These are phyloP conservation scores for Mytilinidion resinicola DNA, from an alignment of 495 filamentous ascomycete species.

Conservation along the genomic window DNA sequence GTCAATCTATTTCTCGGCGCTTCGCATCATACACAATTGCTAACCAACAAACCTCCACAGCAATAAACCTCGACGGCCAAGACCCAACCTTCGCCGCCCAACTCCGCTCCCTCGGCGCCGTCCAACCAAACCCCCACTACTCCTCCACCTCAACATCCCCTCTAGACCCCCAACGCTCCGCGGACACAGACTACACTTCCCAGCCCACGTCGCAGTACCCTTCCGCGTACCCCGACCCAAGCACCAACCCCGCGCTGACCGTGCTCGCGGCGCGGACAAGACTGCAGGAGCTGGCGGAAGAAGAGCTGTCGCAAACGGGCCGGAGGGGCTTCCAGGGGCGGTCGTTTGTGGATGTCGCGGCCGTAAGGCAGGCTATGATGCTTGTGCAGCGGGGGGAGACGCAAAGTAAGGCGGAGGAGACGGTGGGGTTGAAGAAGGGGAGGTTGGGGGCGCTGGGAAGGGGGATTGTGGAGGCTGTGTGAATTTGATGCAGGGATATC, in stretches of 20 bases:
- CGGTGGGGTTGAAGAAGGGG: slow-evolving; percentile 52
- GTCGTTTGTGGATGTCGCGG: slow-evolving; percentile 55
- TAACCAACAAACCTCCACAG: slow-evolving; percentile 31
- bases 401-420: slow-evolving; percentile 52
- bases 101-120: slow-evolving; percentile 58
- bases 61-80: slow-evolving; percentile 60
- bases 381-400: slow-evolving; percentile 50
- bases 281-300: slow-evolving; percentile 53
- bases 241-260: slow-evolving; percentile 50
- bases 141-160: slow-evolving; percentile 50
- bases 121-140: slow-evolving; percentile 53
- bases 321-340: slow-evolving; percentile 44
- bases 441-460: slow-evolving; percentile 50
- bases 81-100: slow-evolving; percentile 59
- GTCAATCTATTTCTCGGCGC: neutral
- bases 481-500: no score
- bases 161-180: slow-evolving; percentile 21
- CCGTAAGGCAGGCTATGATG: slow-evolving; percentile 53
- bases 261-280: slow-evolving; percentile 49
- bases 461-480: slow-evolving; percentile 15
- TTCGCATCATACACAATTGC: neutral
- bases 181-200: slow-evolving; percentile 7
- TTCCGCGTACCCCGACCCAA: slow-evolving; percentile 43
- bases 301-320: slow-evolving; percentile 47
- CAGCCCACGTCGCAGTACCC: slow-evolving; percentile 16